Conservation (phyloP, 306 rosid genomes). For the Malus asiatica region DNA sequence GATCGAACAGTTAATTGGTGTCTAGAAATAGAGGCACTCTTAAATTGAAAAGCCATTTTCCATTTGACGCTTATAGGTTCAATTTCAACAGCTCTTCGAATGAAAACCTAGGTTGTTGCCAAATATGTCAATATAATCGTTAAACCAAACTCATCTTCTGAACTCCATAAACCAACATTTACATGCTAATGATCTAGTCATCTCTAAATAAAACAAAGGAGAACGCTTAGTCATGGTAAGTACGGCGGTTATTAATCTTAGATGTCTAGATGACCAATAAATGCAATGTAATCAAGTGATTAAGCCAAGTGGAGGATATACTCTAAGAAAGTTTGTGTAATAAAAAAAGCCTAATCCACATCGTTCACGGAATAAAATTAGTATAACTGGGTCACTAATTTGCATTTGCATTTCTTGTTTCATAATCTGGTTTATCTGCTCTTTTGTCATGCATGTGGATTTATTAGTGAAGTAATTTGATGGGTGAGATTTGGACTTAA, state of each 20-base stretch:
- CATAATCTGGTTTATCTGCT: not conserved
- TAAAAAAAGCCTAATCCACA: not conserved
- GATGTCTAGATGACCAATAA: not conserved
- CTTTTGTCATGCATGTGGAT: not conserved
- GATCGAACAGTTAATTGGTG: too few relatives aligned
- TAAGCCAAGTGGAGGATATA: not conserved
- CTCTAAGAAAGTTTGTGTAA: too few relatives aligned
- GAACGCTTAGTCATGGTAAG: not conserved
- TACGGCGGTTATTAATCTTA: too few relatives aligned
- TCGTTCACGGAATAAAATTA: not conserved
- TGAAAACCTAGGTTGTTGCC: not conserved
- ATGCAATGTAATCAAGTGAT: not conserved
- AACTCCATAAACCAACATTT: not conserved
- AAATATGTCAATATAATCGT: not conserved
- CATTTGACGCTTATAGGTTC: not conserved
- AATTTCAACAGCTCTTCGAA: not conserved
- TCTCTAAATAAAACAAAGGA: not conserved
- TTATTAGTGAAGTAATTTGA: not conserved
- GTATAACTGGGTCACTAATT: not conserved
- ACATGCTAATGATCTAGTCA: constrained; percentile 1
- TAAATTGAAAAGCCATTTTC: not conserved
- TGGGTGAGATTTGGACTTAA: not conserved
- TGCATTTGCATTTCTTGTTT: not conserved
- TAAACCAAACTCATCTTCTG: not conserved
- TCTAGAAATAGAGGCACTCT: too few relatives aligned